These are phyloP conservation scores for Neurospora tetraspora DNA, from an alignment of 495 filamentous ascomycete genomes.

Conservation along the genomic window DNA sequence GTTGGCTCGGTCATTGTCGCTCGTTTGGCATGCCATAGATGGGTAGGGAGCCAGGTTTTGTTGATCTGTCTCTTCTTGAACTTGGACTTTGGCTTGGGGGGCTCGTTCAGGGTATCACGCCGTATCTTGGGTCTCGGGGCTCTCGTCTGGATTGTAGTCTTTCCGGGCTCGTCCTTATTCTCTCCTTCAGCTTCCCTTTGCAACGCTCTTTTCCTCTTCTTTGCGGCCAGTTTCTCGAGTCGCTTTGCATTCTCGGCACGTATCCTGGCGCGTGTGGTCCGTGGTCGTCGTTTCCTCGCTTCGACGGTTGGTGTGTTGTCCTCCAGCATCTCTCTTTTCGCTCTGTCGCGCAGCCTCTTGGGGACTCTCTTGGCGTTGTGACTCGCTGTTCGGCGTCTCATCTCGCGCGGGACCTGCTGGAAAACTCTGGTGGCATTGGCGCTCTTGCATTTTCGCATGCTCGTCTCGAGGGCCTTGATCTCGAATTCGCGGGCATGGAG, in stretches of 20 bases:
- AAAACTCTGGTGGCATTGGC: constrained; percentile 66
- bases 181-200: no score
- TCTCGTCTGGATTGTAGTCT: constrained; percentile 30
- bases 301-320: constrained; percentile 87
- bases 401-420: constrained; percentile 73
- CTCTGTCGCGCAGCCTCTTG: constrained; percentile 58
- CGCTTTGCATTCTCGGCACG: constrained; percentile 75
- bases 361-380: constrained; percentile 94
- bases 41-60: constrained; percentile 93
- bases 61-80: constrained; percentile 77
- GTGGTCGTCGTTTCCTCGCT: constrained; percentile 58
- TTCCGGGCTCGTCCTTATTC: neutral
- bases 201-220: constrained; percentile 43
- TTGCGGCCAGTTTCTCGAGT: constrained; percentile 54
- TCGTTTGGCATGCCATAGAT: constrained; percentile 87
- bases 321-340: constrained; percentile 71
- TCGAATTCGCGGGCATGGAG: constrained; percentile 76
- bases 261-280: constrained; percentile 55
- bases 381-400: constrained; percentile 81
- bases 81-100: constrained; percentile 54
- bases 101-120: constrained; percentile 56
- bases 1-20: constrained; percentile 74
- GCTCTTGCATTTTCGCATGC: constrained; percentile 63
- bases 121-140: constrained; percentile 54
- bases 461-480: constrained; percentile 71